phyloP scores from a whole-genome alignment of 2,329 filamentous ascomycete genomes.

The Penicillium sp. region DNA sequence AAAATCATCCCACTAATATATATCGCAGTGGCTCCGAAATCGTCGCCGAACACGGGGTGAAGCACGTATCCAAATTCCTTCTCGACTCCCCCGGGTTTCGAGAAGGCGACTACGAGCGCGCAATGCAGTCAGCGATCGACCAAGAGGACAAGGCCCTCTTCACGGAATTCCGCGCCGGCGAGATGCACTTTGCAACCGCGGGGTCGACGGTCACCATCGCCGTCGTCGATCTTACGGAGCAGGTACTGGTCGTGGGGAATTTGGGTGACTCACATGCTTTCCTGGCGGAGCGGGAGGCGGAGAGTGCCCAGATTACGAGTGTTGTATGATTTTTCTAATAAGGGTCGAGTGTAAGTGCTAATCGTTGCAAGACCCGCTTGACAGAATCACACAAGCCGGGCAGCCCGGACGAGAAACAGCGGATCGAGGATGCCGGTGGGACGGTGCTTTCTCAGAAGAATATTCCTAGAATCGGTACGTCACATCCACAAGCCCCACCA shows the following conservation, averaged over 20 bases:
- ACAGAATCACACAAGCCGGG: conserved; percentile 17
- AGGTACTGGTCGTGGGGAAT: conserved; percentile 16
- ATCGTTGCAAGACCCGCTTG: background rate
- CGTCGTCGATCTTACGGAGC: conserved; percentile 10
- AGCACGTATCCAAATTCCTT: conserved; percentile 3
- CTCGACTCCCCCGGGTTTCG: background rate
- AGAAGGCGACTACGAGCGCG: conserved; percentile 6
- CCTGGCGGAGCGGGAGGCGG: background rate
- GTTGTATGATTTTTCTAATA: background rate
- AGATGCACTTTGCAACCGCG: conserved; percentile 8
- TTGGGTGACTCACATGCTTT: conserved; percentile 19
- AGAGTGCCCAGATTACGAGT: background rate
- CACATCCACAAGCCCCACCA: background rate
- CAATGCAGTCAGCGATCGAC: conserved; percentile 8
- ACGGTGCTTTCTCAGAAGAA: conserved; percentile 5
- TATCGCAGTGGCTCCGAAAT: conserved; percentile 6
- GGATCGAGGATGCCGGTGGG: conserved; percentile 17
- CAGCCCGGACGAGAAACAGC: background rate
- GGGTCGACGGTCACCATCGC: conserved; percentile 15
- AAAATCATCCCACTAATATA: background rate
- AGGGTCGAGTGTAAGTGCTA: too few relatives aligned
- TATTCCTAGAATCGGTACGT: conserved; percentile 11
- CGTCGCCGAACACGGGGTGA: conserved; percentile 9
- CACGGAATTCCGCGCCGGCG: conserved; percentile 6
- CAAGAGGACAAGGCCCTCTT: conserved; percentile 11